Evolutionary conservation across 345 rosid genomes (phyloP), one percentile per base, ranked within the genome.

Genomic region (Brassica cretica): DNA sequence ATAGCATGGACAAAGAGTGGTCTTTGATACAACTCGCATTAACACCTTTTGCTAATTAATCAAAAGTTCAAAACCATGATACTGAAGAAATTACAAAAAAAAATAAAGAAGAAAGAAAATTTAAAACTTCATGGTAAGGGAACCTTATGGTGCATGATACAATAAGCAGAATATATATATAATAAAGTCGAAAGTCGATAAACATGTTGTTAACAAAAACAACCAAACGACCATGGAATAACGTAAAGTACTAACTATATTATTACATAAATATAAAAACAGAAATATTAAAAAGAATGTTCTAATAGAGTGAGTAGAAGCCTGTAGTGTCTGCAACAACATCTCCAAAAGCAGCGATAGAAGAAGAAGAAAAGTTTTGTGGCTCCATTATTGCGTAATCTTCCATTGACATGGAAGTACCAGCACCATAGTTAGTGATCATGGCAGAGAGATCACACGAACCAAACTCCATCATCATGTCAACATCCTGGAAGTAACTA

Each of bases 401-500:
- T 25, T 79, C 78, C 78, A 79, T 68, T 2, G 82, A 74, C 49
- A 73, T 69, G 5, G 78, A 63, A 51, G 71, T 46, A 55, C 71
- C 75, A 51, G 39, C 71, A 63, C 72, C 74, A 41, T 80, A 87
- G 68, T 82, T 80, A 21, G 82, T 83, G 77, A 88, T 82, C 77
- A 89, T 83, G 55, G 88, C 82, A 32, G 89, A 78, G 44, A 90
- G 88, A 72, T 92, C 96, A 72, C 86, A 82, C 0, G 83, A 84
- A 79, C 82, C 76, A 72, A 84, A 72, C 46, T 82, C 78, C 74
- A 78, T 74, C 75, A 74, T 63, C 75, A 69, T 55, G 2, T 69
- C 67, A 74, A 61, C 21, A 19, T 79, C 75, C 29, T 79, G 74
- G 33, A 79, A 68, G 82, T 60, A 79, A 24, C 46, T 73, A 67